phyloP scores from a whole-genome alignment of 257 asterid genomes.

The Nicotiana otophora region DNA sequence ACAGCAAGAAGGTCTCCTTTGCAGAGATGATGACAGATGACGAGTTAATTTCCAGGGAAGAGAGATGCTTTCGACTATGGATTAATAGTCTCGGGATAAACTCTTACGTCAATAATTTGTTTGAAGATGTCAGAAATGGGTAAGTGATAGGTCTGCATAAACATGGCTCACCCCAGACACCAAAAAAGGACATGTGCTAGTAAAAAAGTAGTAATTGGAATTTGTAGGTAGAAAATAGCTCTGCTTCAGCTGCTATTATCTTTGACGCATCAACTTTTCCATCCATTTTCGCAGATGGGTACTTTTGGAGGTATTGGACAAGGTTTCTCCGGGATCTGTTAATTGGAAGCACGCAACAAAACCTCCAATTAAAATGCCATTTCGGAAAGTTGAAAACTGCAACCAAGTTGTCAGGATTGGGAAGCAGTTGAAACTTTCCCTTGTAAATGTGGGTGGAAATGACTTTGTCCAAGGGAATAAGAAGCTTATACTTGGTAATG shows the following conservation, averaged over 20 bases:
- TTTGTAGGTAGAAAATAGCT: neutral
- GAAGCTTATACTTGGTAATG: slow-evolving; percentile 91
- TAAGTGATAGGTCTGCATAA: slow-evolving; percentile 22
- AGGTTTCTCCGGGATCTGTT: slow-evolving; percentile 74
- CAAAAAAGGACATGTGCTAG: neutral
- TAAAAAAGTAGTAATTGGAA: neutral
- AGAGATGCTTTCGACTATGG: slow-evolving; percentile 97
- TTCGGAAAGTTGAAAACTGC: slow-evolving; percentile 92
- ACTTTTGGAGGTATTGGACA: slow-evolving; percentile 84
- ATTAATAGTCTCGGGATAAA: slow-evolving; percentile 86
- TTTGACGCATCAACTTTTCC: neutral
- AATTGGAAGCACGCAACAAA: slow-evolving; percentile 88
- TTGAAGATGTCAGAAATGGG: slow-evolving; percentile 97
- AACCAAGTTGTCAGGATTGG: slow-evolving; percentile 87
- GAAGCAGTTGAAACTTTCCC: slow-evolving; percentile 75
- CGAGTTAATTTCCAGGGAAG: slow-evolving; percentile 88
- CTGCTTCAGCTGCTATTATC: neutral
- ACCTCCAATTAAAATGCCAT: slow-evolving; percentile 97
- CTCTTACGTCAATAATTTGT: slow-evolving; percentile 80
- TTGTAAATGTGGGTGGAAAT: slow-evolving; percentile 93
- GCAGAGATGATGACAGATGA: slow-evolving; percentile 99
- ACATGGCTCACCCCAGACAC: neutral
- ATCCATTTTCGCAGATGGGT: slow-evolving; percentile 55
- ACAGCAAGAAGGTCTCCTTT: slow-evolving; percentile 67
- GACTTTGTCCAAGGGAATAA: slow-evolving; percentile 97